phyloP scores from a whole-genome alignment of 108 stramenopile genomes.

The Discostella pseudostelligera region DNA sequence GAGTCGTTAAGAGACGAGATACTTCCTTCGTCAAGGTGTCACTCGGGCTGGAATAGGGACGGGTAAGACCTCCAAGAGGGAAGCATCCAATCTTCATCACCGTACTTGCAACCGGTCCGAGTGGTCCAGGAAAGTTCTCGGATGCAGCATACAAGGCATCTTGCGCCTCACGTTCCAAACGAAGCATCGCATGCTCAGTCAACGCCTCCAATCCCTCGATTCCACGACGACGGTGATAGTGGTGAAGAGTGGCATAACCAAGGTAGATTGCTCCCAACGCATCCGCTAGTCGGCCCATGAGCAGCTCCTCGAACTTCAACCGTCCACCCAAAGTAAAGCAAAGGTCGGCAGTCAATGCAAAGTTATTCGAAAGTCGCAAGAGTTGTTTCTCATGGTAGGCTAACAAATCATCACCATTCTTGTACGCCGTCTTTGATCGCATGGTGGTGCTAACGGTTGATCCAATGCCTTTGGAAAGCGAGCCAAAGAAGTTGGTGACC shows the following conservation, averaged over 20 bases:
- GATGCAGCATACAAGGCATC: constrained; percentile 91
- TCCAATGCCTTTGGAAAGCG: constrained; percentile 70
- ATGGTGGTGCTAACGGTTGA: constrained; percentile 69
- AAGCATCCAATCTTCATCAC: constrained; percentile 92
- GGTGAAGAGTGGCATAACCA: constrained; percentile 96
- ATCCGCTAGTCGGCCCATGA: constrained; percentile 95
- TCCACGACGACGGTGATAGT: constrained; percentile 87
- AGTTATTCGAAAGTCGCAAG: constrained; percentile 92
- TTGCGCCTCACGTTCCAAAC: constrained; percentile 87
- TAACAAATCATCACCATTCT: constrained; percentile 82
- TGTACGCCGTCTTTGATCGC: constrained; percentile 88
- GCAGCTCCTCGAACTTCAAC: constrained; percentile 96
- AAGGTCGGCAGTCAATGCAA: constrained; percentile 94
- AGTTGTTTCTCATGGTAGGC: constrained; percentile 91
- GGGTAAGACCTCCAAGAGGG: constrained; percentile 84
- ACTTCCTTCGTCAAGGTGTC: constrained; percentile 93
- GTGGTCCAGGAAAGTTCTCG: constrained; percentile 94
- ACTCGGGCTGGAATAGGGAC: constrained; percentile 82
- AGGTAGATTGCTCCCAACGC: constrained; percentile 96
- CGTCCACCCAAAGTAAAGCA: constrained; percentile 94
- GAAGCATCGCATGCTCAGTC: constrained; percentile 96
- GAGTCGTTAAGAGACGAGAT: constrained; percentile 86
- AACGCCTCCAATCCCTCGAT: constrained; percentile 91
- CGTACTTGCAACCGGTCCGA: constrained; percentile 77
- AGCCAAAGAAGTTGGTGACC: constrained; percentile 75